Percentiles rank a stretch among this genome's conserved stretches.
Evolutionary conservation across 192 early-diverging fungal genomes (phyloP).

Genomic region (Rhizoclosmatium globosum): DNA sequence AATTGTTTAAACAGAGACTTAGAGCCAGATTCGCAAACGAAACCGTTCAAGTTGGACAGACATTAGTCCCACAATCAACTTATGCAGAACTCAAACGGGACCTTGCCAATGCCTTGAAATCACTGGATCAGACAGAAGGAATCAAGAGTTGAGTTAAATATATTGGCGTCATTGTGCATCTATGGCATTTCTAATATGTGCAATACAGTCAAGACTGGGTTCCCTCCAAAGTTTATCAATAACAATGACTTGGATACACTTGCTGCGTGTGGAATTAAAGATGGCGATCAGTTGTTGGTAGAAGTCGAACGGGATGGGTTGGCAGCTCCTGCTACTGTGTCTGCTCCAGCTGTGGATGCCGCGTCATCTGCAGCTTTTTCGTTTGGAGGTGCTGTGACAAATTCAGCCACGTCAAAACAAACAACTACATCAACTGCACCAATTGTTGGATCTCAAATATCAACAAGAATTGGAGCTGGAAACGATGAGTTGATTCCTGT

Average conservation of each 20-base stretch:
- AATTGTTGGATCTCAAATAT: background rate
- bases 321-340: background rate
- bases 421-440: background rate
- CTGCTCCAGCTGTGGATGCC: background rate
- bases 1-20: constrained; percentile 11
- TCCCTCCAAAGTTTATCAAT: constrained; percentile 29
- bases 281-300: constrained; percentile 34
- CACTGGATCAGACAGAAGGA: background rate
- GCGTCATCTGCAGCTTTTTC: background rate
- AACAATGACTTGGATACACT: constrained; percentile 12
- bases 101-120: background rate
- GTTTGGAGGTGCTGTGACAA: background rate
- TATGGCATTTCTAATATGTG: background rate
- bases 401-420: background rate
- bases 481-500: constrained; percentile 9
- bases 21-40: constrained; percentile 20
- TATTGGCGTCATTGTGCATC: background rate
- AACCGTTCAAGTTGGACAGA: constrained; percentile 8
- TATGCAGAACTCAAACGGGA: background rate
- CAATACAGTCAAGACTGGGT: constrained; percentile 30
- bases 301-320: background rate
- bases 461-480: background rate
- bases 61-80: constrained; percentile 8
- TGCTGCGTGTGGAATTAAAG: constrained; percentile 24
- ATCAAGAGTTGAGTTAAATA: background rate